Evolutionary conservation across 2,329 filamentous ascomycete genomes (phyloP).

Genomic region (Fusarium avenaceum): DNA sequence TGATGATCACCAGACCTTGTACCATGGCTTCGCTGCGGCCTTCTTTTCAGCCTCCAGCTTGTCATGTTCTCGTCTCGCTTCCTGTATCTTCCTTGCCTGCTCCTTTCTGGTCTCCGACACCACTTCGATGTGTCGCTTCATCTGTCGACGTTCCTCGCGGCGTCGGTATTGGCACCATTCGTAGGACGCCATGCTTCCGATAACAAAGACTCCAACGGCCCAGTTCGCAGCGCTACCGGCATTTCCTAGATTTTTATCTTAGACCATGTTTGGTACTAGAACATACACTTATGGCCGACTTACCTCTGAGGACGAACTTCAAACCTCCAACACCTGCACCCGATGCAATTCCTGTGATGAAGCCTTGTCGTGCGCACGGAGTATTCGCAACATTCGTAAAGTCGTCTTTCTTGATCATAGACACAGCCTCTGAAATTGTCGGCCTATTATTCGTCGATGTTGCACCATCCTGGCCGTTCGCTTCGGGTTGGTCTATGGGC

Average conservation of each 20-base stretch:
- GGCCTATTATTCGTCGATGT: conserved; percentile 50
- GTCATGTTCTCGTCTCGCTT: conserved; percentile 55
- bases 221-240: conserved; percentile 77
- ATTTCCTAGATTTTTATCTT: conserved; percentile 49
- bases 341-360: conserved; percentile 84
- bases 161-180: conserved; percentile 86
- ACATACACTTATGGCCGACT: conserved; percentile 44
- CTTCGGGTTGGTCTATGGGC: conserved; percentile 49
- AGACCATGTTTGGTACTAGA: conserved; percentile 13
- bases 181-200: conserved; percentile 79
- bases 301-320: conserved; percentile 82
- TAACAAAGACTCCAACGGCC: conserved; percentile 83
- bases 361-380: conserved; percentile 86
- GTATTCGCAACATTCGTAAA: conserved; percentile 80
- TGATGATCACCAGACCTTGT: conserved; percentile 66
- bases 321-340: conserved; percentile 83
- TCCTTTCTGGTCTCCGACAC: conserved; percentile 65
- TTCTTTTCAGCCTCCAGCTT: conserved; percentile 52
- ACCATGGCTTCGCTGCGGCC: conserved; percentile 63
- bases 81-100: conserved; percentile 61
- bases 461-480: conserved; percentile 37
- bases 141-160: conserved; percentile 80
- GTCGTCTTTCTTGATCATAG: conserved; percentile 76
- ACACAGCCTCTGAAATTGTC: conserved; percentile 71
- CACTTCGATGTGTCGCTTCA: conserved; percentile 85